Evolutionary conservation across 441 rosid species (phyloP), one percentile per base, ranked within the genome.

Genomic region (Erodium texanum): DNA sequence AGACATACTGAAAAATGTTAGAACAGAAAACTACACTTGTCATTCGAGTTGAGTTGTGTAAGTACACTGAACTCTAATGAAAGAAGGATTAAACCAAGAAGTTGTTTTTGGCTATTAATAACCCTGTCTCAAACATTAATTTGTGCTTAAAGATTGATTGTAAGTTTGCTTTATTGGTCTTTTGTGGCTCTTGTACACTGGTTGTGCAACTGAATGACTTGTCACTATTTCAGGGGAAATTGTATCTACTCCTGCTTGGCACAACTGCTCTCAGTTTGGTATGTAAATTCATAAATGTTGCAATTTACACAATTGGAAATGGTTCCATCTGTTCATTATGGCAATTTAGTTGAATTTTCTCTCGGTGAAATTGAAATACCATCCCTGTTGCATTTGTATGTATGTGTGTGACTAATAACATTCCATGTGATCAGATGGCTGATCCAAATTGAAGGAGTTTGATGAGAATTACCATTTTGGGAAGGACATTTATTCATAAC

Each of bases 221-320:
- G 15, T 15, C 36, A 34, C 71, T 50, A 41, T 18, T 76, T 75
- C 93, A 93, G 98, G 89, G 96, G 71, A 93, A 93, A 76, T 70
- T 93, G 74, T 93, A 93, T 79, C 83, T 87, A 12, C 85, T 93
- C 76, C 96, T 93, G 65, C 88, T 93, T 63, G 98, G 98, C 43
- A 93, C 98, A 70, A 93, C 97, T 48, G 98, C 97, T 69, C 78
- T 93, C 67, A 93, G 97, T 81, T 67, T 93, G 87, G 98, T 93
- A 90, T 38, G 82, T 73, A 62, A 45, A 27, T 24, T 27, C 11
- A 1, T 61, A 52, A 52, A 52, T 52, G 62, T 18, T 19, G 62
- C 62, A 19, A 56, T 9, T 56, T 8, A 56, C 62, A 8, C 24
- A 19, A 19, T 18, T 12, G 0, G 18, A 20, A 20, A 56, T 56